These are phyloP conservation scores for Herpetospermum pedunculosum DNA, from an alignment of 306 rosid genomes.

Conservation along the genomic window DNA sequence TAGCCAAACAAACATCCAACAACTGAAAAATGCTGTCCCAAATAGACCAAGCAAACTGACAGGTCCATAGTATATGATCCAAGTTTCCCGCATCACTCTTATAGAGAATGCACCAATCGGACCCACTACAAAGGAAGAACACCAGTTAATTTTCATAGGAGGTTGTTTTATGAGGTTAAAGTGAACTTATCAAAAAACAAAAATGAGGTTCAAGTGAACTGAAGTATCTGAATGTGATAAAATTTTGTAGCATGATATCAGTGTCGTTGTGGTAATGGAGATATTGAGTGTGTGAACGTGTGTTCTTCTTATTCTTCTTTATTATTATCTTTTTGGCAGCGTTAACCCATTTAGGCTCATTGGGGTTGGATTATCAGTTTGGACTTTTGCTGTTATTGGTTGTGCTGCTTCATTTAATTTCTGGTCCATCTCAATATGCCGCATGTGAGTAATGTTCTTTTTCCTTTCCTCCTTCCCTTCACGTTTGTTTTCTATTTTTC, in stretches of 20 bases:
- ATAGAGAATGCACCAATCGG: background rate
- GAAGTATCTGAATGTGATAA: background rate
- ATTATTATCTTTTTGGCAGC: conserved; percentile 35
- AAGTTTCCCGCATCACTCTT: background rate
- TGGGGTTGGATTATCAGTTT: conserved; percentile 87
- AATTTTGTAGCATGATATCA: background rate
- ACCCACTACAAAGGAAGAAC: background rate
- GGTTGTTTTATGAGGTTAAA: background rate
- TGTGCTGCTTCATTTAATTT: conserved; percentile 75
- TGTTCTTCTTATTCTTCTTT: background rate
- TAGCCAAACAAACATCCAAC: background rate
- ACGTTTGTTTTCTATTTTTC: background rate
- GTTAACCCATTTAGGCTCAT: conserved; percentile 87
- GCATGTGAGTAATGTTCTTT: conserved; percentile 46
- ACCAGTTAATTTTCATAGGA: background rate
- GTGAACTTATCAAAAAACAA: too few species aligned
- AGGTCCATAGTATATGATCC: background rate
- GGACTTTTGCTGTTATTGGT: conserved; percentile 81
- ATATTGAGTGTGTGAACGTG: background rate
- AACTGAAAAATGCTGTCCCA: background rate
- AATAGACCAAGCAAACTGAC: background rate
- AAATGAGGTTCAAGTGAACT: background rate
- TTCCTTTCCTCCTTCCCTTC: background rate
- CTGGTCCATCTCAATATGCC: conserved; percentile 78
- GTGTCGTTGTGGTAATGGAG: background rate